Evolutionary conservation across 148 eudicot species (phyloP).

Genomic region (Dianthus caryophyllus): DNA sequence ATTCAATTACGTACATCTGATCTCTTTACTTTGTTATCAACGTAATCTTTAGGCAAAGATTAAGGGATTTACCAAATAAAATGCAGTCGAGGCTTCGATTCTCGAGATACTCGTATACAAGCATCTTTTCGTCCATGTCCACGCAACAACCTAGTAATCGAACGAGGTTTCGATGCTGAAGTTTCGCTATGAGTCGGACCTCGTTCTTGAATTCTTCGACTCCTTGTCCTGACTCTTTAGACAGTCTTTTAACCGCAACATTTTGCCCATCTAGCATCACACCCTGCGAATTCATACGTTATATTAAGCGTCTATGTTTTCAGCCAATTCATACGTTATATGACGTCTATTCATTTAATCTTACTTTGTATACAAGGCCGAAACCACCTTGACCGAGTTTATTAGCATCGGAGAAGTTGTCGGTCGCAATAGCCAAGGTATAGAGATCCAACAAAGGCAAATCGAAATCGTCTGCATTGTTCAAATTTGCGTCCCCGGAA

Average conservation of each 20-base stretch:
- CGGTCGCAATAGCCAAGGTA: slow-evolving; percentile 29
- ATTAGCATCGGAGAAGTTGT: slow-evolving; percentile 27
- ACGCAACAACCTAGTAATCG: slow-evolving; percentile 75
- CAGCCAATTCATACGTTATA: neutral
- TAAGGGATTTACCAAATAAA: slow-evolving; percentile 53
- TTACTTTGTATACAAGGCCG: slow-evolving; percentile 37
- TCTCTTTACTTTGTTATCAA: no score
- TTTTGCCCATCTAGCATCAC: slow-evolving; percentile 44
- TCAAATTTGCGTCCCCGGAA: slow-evolving; percentile 26
- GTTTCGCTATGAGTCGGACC: slow-evolving; percentile 59
- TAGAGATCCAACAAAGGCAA: slow-evolving; percentile 34
- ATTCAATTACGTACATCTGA: no score
- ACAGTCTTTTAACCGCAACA: slow-evolving; percentile 73
- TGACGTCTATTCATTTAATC: no score
- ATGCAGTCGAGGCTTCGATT: slow-evolving; percentile 62
- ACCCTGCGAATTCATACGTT: slow-evolving; percentile 34
- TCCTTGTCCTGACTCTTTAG: slow-evolving; percentile 70
- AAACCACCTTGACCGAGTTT: slow-evolving; percentile 46
- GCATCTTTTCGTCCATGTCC: slow-evolving; percentile 62
- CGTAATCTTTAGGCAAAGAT: no score
- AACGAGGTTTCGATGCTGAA: slow-evolving; percentile 84
- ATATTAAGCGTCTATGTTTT: neutral
- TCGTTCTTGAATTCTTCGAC: slow-evolving; percentile 75
- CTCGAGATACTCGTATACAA: slow-evolving; percentile 64
- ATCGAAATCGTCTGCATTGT: slow-evolving; percentile 25